Base-by-base conservation (phyloP, 2,329 filamentous ascomycete genomes). In the Fusarium subtropicale region DNA sequence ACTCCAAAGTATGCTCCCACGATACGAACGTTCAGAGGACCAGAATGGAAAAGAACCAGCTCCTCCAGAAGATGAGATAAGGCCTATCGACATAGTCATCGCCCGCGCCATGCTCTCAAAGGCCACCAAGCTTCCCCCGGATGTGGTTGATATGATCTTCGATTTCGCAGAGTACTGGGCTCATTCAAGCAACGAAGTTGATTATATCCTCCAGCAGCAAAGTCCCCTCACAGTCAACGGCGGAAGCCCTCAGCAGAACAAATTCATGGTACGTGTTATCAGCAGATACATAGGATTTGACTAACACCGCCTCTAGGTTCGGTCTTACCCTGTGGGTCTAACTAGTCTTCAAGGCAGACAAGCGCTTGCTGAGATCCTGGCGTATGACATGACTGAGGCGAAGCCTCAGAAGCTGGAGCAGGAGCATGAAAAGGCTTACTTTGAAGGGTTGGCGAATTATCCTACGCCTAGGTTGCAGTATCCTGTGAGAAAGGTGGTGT, bases 151-250 rank as follows among this genome's bases (percentile, higher is more conserved):
- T 71, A 74, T 76, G 46, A 83, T 91, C 46, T 76, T 90, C 56
- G 88, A 91, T 71, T 75, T 80, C 30, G 88, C 87, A 56, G 87
- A 90, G 76, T 90, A 90, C 76, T 91, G 88, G 88, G 84, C 84
- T 16, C 84, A 85, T 68, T 83, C 84, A 3, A 76, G 71, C 52
- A 80, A 77, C 24, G 74, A 74, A 30, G 66, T 80, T 15, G 66
- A 80, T 20, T 79, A 68, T 42, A 47, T 45, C 5, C 53, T 52
- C 6, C 65, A 77, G 48, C 70, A 77, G 7, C 66, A 61, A 7
- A 50, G 56, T 20, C 44, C 66, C 7, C 39, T 79, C 3, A 51
- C 56, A 2, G 71, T 81, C 12, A 36, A 24, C 3, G 79, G 76
- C 4, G 48, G 53, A 6, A 72, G 71, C 12, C 18, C 48, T 1